Conservation (phyloP, 1,284 basidiomycete species). For the Sporisorium exsertum region DNA sequence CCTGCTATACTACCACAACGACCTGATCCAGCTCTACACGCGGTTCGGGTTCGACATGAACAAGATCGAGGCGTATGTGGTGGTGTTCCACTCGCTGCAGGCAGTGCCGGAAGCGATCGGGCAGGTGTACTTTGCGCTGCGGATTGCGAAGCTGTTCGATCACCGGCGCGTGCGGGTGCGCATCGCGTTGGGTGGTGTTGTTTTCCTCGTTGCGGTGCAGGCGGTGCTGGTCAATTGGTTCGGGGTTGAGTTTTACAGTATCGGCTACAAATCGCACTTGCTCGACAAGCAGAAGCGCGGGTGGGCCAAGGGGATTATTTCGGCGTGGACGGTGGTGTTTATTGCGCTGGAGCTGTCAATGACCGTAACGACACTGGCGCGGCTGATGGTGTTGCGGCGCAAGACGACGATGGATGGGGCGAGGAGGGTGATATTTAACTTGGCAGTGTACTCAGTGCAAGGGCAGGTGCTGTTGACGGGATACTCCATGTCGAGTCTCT, state of each 20-base stretch:
- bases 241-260: conserved; percentile 16
- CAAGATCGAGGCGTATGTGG: conserved; percentile 27
- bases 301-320: conserved; percentile 21
- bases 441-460: conserved; percentile 35
- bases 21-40: conserved; percentile 17
- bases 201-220: conserved; percentile 3
- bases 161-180: neutral
- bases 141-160: conserved; percentile 38
- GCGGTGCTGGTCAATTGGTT: conserved; percentile 25
- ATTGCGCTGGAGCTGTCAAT: conserved; percentile 23
- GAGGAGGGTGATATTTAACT: conserved; percentile 13
- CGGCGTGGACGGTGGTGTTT: conserved; percentile 27
- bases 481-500: conserved; percentile 14
- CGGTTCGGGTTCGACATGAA: conserved; percentile 24
- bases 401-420: conserved; percentile 27
- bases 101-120: conserved; percentile 31
- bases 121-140: conserved; percentile 28
- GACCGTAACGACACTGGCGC: conserved; percentile 25
- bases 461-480: conserved; percentile 28
- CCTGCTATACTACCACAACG: conserved; percentile 1
- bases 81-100: conserved; percentile 17
- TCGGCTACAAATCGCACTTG: conserved; percentile 16
- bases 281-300: conserved; percentile 1
- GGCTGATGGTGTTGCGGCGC: conserved; percentile 13
- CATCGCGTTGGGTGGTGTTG: neutral